Percentiles rank a stretch among this genome's conserved stretches.
phyloP scores from a whole-genome alignment of 352 stramenopile species.

The Pythium rishiriense region DNA sequence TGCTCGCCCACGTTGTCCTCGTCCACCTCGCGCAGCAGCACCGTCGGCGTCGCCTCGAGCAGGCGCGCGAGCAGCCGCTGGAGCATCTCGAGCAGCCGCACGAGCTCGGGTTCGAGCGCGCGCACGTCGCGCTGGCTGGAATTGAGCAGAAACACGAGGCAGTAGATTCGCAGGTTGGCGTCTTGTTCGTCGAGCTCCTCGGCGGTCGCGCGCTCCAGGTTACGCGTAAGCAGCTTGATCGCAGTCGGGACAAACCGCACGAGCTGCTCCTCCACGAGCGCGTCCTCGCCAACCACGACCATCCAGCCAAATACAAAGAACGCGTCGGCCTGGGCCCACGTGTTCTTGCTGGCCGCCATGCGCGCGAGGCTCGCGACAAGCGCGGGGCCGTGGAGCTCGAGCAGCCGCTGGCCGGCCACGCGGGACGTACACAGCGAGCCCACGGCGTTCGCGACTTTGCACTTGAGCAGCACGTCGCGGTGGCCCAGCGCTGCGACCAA shows the following conservation, averaged over 20 bases:
- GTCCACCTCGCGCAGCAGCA: neutral
- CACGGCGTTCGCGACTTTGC: constrained; percentile 74
- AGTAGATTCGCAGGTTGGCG: constrained; percentile 70
- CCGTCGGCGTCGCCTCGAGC: constrained; percentile 21
- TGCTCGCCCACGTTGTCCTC: constrained; percentile 37
- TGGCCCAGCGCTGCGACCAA: constrained; percentile 47
- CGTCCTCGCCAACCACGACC: constrained; percentile 65
- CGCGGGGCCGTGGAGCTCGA: constrained; percentile 42
- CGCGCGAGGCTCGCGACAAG: constrained; percentile 42
- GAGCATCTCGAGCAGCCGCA: constrained; percentile 38
- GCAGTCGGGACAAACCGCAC: constrained; percentile 45
- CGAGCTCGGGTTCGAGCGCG: constrained; percentile 34
- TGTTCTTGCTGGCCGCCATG: constrained; percentile 70
- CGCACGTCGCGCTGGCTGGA: constrained; percentile 55
- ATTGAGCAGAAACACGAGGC: constrained; percentile 75
- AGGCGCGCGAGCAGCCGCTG: constrained; percentile 35
- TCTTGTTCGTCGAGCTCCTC: constrained; percentile 41
- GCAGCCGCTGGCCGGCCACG: constrained; percentile 61
- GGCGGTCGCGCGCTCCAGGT: constrained; percentile 22
- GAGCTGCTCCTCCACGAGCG: constrained; percentile 34
- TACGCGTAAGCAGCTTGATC: constrained; percentile 45
- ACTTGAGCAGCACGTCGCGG: constrained; percentile 77
- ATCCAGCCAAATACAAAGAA: constrained; percentile 79
- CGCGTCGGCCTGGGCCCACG: constrained; percentile 74
- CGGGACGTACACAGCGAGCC: constrained; percentile 74